Conservation (phyloP, 2,329 filamentous ascomycete genomes). For the Trichophyton schoenleinii region DNA sequence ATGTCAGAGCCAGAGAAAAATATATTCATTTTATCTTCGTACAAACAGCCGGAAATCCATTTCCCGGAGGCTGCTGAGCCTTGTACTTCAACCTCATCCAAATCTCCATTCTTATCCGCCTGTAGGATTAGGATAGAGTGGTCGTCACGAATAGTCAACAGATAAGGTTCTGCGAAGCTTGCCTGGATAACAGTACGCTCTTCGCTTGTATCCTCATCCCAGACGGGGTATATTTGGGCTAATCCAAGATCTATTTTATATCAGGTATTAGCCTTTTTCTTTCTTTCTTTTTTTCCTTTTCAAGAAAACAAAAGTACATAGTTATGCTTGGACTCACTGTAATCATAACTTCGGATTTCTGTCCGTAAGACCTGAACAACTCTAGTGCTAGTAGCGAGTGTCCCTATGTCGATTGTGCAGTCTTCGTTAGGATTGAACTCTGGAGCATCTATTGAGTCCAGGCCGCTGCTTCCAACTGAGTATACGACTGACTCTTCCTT, state of each 20-base stretch:
- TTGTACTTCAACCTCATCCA: conserved; percentile 64
- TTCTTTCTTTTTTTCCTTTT: too few species aligned
- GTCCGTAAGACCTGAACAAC: conserved; percentile 79
- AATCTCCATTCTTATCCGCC: conserved; percentile 67
- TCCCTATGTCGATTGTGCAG: conserved; percentile 71
- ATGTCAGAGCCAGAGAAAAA: conserved; percentile 31
- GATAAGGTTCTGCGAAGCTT: conserved; percentile 75
- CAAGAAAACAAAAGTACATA: neutral
- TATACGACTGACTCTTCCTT: conserved; percentile 71
- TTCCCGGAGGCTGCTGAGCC: conserved; percentile 49
- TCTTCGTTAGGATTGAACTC: conserved; percentile 89
- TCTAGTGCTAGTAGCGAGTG: conserved; percentile 64
- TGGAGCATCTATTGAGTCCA: conserved; percentile 64
- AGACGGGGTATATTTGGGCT: conserved; percentile 81
- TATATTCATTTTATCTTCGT: conserved; percentile 51
- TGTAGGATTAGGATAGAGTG: conserved; percentile 65
- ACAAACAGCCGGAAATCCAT: conserved; percentile 76
- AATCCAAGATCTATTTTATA: conserved; percentile 58
- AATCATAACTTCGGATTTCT: conserved; percentile 83
- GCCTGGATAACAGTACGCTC: conserved; percentile 67
- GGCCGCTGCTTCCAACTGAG: conserved; percentile 56
- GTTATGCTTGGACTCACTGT: conserved; percentile 46
- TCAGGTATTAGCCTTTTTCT: neutral
- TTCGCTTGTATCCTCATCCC: conserved; percentile 74
- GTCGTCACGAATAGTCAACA: conserved; percentile 74